Base-by-base conservation (phyloP, 2,329 filamentous ascomycete species). In the Xylariaceae sp. region DNA sequence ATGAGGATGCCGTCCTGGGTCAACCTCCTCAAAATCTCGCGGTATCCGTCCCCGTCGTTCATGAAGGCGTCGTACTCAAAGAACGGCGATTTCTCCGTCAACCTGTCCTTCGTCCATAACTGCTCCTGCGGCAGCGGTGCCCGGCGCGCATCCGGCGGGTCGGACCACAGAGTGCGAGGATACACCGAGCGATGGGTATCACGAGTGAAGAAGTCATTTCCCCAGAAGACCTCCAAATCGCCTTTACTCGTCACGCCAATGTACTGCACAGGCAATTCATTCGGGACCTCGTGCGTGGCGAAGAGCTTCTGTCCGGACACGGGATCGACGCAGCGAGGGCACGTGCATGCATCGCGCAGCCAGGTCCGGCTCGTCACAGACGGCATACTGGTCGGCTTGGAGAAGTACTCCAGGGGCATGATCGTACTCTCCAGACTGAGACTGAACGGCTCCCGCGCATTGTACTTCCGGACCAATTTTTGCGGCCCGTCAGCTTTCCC, bases 41-140 rank as follows among this genome's bases (percentile, higher is more conserved):
- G 82, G 58, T 96, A 85, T 0, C 77, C 77, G 0, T 73, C 68
- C 52, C 83, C 83, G 15, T 75, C 69, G 11, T 79, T 71, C 79
- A 95, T 88, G 74, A 91, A 97, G 45, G 86, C 84, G 0, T 83
- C 69, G 73, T 88, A 96, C 56, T 85, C 78, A 49, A 94, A 77
- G 73, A 82, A 85, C 53, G 72, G 69, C 53, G 81, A 77, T 0
- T 76, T 72, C 1, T 69, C 59, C 3, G 68, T 68, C 53, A 77
- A 78, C 1, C 74, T 76, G 1, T 73, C 70, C 30, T 82, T 49
- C 10, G 59, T 51, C 56, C 60, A 66, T 3, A 66, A 44, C 18
- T 30, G 48, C 5, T 13, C 23, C 4, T 35, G 7, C 49, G 23
- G 10, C 8, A 51, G 4, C 7, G 47, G 47, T 9, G 48, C 18